Base-by-base conservation (phyloP, 192 early-diverging fungal genomes). In the Rhizoclosmatium globosum region DNA sequence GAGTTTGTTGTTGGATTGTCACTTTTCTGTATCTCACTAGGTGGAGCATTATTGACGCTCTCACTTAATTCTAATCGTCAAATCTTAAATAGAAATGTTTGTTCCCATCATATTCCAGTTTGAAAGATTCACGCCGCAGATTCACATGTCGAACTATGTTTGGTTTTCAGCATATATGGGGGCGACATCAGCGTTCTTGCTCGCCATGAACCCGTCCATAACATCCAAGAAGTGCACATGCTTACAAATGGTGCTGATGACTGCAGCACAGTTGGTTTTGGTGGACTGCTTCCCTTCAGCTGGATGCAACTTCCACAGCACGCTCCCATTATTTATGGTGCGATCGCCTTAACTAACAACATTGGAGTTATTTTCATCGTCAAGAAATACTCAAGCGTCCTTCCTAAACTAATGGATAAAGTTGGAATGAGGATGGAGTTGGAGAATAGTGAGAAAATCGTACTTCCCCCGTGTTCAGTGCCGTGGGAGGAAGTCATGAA, bases 1-100 rank as follows among this genome's bases (percentile, higher is more conserved):
- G 42, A 68, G 43, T 68, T 68, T 68, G 45, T 68, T 44, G 43
- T 68, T 68, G 67, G 39, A 38, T n/a, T 46, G 46, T 68, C 67
- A 46, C 21, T 68, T 11, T 68, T 68, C 45, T 43, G 19, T 13
- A 11, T 68, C 13, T 68, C 67, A 15, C 45, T 68, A 7, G 67
- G 67, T 68, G 31, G 13, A 42, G 7, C 11, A 44, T n/a, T 7
- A 7, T 42, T 9, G 11, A 13, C 21, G 19, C 11, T 68, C 13
- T 23, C 19, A 42, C 46, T n/a, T 42, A 68, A 43, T 15, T 42
- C 44, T 47, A 23, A 68, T 7, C 6, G 7, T 11, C 11, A 21
- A 17, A 7, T 17, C 11, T 38, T 11, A 9, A 64, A 17, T 47
- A 68, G 67, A 68, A 68, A 68, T 68, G 67, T 68, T 68, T 68